Base-by-base conservation (phyloP, 305 asterid genomes). In the Stenogyne calaminthoides region DNA sequence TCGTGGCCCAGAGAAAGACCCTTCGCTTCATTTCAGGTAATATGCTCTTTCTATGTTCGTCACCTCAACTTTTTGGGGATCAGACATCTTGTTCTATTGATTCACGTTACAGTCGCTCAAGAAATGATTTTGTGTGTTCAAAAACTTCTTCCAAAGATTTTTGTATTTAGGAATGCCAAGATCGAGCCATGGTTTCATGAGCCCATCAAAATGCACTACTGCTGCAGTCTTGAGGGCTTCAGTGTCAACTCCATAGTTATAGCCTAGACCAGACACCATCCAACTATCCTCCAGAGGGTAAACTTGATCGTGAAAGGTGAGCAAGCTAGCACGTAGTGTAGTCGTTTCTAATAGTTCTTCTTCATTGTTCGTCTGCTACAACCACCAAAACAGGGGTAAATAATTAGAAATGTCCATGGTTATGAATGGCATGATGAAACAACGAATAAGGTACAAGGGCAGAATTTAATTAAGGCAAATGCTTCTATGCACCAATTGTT, bases 111-210 rank as follows among this genome's bases (percentile, higher is more conserved):
- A 95, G 51, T 89, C 96, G 68, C 84, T 89, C 83, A 95, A 82
- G 75, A 84, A 87, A 78, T 84, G 89, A 78, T 84, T 85, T 72
- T 90, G 93, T 61, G 85, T 65, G 88, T 84, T 80, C 75, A 95
- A 78, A 80, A 78, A 92, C 75, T 82, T 89, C 84, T 87, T 84
- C 99, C 99, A 95, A 51, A 79, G 84, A 16, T 73, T 81, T 84
- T 80, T 90, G 85, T 90, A 95, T 70, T 82, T 83, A 2, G 88
- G 91, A 82, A 95, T 95, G 67, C 99, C 93, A 67, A 95, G 88
- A 69, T 92, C 98, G 29, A 95, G 99, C 99, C 99, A 95, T n/a
- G 99, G 99, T 80, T 92, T 95, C 99, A 95, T 95, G 75, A 89
- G 89, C 71, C 99, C 99, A 36, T 92, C 96, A 79, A 78, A 95